Evolutionary conservation across 805 yeast species (phyloP).

Genomic region (Metschnikowia cerradonensis): DNA sequence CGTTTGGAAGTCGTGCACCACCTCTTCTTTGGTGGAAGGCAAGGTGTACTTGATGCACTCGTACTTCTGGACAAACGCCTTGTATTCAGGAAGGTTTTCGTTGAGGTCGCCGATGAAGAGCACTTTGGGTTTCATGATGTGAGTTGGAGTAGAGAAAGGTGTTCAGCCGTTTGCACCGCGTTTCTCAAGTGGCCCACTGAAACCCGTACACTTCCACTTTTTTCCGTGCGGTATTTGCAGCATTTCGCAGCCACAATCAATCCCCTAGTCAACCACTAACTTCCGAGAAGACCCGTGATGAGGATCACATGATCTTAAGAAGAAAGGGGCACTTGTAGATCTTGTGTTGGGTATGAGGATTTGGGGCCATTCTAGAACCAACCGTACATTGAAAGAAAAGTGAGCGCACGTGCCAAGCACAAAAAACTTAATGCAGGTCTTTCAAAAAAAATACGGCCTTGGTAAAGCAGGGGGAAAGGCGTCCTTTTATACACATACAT

Average conservation of each 20-base stretch:
- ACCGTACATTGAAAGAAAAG: not conserved
- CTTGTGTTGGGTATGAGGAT: too few species aligned
- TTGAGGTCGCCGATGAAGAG: slow-evolving; percentile 51
- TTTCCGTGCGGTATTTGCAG: not conserved
- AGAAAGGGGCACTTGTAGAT: too few species aligned
- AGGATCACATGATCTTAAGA: too few species aligned
- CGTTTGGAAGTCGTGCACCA: slow-evolving; percentile 37
- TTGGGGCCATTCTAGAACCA: too few species aligned
- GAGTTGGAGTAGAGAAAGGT: not conserved
- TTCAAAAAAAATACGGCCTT: not conserved
- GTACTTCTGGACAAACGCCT: slow-evolving; percentile 33
- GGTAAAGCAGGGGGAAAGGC: not conserved
- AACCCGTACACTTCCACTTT: not conserved
- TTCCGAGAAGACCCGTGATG: too few species aligned
- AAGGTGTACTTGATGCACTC: slow-evolving; percentile 39
- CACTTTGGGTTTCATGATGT: slow-evolving; percentile 27
- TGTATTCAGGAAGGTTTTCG: slow-evolving; percentile 43
- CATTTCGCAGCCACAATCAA: not conserved
- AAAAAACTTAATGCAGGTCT: not conserved
- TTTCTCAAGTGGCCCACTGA: not conserved
- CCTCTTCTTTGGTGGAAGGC: slow-evolving; percentile 36
- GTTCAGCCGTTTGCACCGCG: not conserved
- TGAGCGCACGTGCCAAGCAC: not conserved
- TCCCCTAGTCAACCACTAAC: too few species aligned
- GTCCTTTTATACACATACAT: not conserved